These are phyloP conservation scores for Rhipidocladum racemiflorum DNA, from an alignment of 176 grass and related monocot species.

Conservation along the genomic window DNA sequence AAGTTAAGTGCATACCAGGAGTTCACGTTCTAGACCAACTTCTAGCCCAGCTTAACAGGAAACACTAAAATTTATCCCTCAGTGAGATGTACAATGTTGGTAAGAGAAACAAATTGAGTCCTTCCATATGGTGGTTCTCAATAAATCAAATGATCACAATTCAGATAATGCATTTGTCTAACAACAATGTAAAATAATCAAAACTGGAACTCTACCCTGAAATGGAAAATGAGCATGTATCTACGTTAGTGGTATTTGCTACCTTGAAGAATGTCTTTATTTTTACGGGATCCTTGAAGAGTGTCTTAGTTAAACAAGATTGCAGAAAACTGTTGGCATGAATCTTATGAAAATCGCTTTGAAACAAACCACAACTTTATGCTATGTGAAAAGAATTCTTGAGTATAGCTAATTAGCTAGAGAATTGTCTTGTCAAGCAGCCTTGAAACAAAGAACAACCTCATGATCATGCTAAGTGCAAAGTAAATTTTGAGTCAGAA, in stretches of 20 bases:
- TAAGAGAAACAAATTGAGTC: background rate
- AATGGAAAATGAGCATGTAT: background rate
- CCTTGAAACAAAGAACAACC: background rate
- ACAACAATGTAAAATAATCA: background rate
- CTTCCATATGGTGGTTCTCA: background rate
- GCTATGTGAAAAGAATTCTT: background rate
- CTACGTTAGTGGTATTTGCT: background rate
- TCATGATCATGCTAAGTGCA: constrained; percentile 14
- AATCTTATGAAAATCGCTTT: constrained; percentile 1
- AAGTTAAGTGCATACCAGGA: constrained; percentile 14
- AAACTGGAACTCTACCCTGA: background rate
- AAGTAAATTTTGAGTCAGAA: constrained; percentile 8
- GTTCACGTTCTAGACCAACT: background rate
- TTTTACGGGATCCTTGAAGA: background rate
- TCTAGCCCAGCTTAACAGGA: constrained; percentile 16
- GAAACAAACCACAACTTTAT: background rate
- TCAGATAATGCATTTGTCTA: background rate
- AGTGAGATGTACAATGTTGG: background rate
- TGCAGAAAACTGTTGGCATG: background rate
- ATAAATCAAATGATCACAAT: background rate
- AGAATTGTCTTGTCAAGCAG: background rate
- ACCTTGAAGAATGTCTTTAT: background rate
- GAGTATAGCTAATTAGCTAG: background rate
- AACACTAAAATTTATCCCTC: background rate
- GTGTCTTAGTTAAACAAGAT: background rate